Percentiles rank a stretch among this genome's conserved stretches.
These are phyloP conservation scores for Starmerella geochares DNA, from an alignment of 805 yeast species.

Conservation along the genomic window DNA sequence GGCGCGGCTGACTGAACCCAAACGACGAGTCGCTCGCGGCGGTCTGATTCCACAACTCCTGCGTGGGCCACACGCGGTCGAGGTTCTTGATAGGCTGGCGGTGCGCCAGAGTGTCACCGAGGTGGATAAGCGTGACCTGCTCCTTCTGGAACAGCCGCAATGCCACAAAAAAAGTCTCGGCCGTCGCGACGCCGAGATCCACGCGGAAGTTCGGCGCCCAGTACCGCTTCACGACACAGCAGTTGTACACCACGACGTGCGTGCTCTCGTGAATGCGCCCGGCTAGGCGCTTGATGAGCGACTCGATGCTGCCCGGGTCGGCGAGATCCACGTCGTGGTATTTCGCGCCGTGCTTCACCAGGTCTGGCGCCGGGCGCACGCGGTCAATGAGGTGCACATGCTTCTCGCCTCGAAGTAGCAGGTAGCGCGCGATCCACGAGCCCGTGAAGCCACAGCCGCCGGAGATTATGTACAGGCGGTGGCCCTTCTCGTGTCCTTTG, in stretches of 20 bases:
- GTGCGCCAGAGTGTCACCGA: slow-evolving; percentile 26
- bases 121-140: slow-evolving; percentile 18
- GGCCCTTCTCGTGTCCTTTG: slow-evolving; percentile 4
- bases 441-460: slow-evolving; percentile 31
- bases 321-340: slow-evolving; percentile 19
- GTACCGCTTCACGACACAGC: slow-evolving; percentile 22
- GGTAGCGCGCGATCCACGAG: slow-evolving; percentile 29
- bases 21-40: slow-evolving; percentile 4
- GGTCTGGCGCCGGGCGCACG: slow-evolving; percentile 25
- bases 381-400: slow-evolving; percentile 24
- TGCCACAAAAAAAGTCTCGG: slow-evolving; percentile 21
- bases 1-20: background rate
- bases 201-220: slow-evolving; percentile 29
- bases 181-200: slow-evolving; percentile 27
- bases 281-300: slow-evolving; percentile 11
- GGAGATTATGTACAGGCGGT: slow-evolving; percentile 25
- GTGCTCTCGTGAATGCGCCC: slow-evolving; percentile 7
- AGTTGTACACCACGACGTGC: slow-evolving; percentile 23
- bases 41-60: slow-evolving; percentile 16
- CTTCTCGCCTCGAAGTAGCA: slow-evolving; percentile 25
- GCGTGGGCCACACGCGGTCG: slow-evolving; percentile 20
- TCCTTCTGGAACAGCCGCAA: slow-evolving; percentile 11
- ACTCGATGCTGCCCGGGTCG: slow-evolving; percentile 12
- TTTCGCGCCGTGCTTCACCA: slow-evolving; percentile 25
- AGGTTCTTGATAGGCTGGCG: slow-evolving; percentile 19